Base-by-base conservation (phyloP, 768 basidiomycete species). In the Xerocomellus intermedius region DNA sequence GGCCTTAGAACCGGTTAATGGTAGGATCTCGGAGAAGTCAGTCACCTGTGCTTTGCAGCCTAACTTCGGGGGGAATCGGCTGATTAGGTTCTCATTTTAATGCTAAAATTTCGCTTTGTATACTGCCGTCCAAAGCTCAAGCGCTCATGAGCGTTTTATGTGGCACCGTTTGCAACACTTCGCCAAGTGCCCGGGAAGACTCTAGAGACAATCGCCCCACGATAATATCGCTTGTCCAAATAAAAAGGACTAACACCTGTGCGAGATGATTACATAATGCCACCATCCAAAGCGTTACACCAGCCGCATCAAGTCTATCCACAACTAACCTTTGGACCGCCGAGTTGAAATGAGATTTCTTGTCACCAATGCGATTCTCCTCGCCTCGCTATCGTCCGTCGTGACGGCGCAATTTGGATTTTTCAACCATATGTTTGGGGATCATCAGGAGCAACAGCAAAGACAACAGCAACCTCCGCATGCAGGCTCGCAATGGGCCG, bases 341-440 rank as follows among this genome's bases (percentile, higher is more conserved):
- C 30, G 19, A 39, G 38, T 37, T 16, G 48, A 43, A 19, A 71
- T 63, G 69, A 62, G 42, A 39, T 48, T 52, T 38, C 50, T 16
- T 10, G 30, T 47, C 26, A 44, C 54, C 24, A 51, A 33, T n/a
- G 41, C 32, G 17, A 35, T 62, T 37, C 54, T 70, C 16, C 37
- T 67, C 22, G 50, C 50, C 28, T 66, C 59, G 10, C 39, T 69
- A 16, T 58, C 72, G 16, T 70, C 74, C 22, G 43, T 75, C 42
- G 79, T 69, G 32, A 72, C 74, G 16, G 86, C 83, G n/a, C 88
- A 91, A 63, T 91, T 91, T 69, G 78, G 82, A 43, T 88, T 90
- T 70, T 92, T 92, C 64, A 83, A 87, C 57, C 82, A 86, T 39
- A 85, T 91, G 82, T 91, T 89, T 63, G 82, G 83, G 33, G 61